A percentile compares a stretch with the other conserved stretches of the same genome.
Conservation (phyloP, 2,329 filamentous ascomycete genomes). For the Alternaria incomplexa region DNA sequence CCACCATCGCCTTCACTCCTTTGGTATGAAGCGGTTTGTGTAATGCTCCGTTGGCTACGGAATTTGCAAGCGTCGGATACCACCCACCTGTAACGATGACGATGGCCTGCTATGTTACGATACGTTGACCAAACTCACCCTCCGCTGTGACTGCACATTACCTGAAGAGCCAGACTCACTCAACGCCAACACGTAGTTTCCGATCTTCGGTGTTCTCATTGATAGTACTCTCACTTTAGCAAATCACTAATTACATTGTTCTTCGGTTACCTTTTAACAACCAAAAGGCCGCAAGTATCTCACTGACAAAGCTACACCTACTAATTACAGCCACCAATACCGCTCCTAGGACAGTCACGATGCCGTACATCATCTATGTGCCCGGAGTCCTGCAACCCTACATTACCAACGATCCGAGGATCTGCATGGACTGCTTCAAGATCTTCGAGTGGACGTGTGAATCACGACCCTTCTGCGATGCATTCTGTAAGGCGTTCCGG, state of each 20-base stretch:
- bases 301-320: background rate
- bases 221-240: background rate
- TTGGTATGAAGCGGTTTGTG: background rate
- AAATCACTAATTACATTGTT: background rate
- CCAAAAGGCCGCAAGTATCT: background rate
- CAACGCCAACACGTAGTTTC: background rate
- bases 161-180: background rate
- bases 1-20: background rate
- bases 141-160: background rate
- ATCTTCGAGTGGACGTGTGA: slow-evolving; percentile 23
- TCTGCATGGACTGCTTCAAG: slow-evolving; percentile 24
- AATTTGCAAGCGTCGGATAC: background rate
- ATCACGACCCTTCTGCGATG: slow-evolving; percentile 22
- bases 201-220: background rate
- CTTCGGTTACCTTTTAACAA: background rate
- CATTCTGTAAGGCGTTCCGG: slow-evolving; percentile 19
- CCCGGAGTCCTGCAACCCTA: slow-evolving; percentile 19
- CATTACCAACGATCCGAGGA: slow-evolving; percentile 26
- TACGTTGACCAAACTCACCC: background rate
- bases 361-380: slow-evolving; percentile 31
- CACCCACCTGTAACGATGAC: background rate
- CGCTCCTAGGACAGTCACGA: background rate
- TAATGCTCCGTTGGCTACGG: background rate
- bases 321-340: background rate
- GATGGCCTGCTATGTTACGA: background rate